These are phyloP conservation scores for Nannizziopsis barbatae DNA, from an alignment of 2,329 filamentous ascomycete genomes.

Conservation along the genomic window DNA sequence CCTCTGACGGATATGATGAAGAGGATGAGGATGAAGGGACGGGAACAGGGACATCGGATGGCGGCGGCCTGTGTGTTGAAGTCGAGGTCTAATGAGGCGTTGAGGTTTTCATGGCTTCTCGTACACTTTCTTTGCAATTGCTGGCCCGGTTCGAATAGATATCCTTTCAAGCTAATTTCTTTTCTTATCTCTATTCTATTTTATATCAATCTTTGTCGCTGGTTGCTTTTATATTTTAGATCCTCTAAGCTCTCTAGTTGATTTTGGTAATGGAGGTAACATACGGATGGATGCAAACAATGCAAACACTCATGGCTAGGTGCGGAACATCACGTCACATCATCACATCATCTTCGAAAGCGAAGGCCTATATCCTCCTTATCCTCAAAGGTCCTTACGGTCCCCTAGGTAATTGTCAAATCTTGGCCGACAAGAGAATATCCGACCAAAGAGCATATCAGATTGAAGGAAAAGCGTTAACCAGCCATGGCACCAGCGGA, in stretches of 20 bases:
- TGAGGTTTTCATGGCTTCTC: not conserved
- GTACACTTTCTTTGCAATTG: not conserved
- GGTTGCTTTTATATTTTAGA: too few species aligned
- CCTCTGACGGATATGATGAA: conserved; percentile 14
- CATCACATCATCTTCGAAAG: not conserved
- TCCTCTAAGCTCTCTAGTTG: too few species aligned
- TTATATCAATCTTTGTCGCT: too few species aligned
- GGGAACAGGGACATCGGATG: conserved; percentile 16
- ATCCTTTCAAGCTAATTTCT: not conserved
- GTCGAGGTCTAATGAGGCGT: conserved; percentile 15
- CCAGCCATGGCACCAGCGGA: conserved; percentile 8
- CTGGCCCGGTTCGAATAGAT: not conserved
- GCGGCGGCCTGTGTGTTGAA: conserved; percentile 16
- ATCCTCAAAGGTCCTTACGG: too few species aligned
- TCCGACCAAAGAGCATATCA: too few species aligned
- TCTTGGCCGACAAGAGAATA: too few species aligned
- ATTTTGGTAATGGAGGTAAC: not conserved
- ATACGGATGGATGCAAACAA: not conserved
- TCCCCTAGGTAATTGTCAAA: too few species aligned
- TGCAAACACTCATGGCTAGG: not conserved
- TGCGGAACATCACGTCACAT: not conserved
- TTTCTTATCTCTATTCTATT: too few species aligned
- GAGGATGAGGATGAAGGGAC: conserved; percentile 14
- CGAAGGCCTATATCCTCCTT: too few species aligned
- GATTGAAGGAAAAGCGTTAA: not conserved